These are phyloP conservation scores for Torulaspora delbrueckii DNA, from an alignment of 805 yeast species.

Conservation along the genomic window DNA sequence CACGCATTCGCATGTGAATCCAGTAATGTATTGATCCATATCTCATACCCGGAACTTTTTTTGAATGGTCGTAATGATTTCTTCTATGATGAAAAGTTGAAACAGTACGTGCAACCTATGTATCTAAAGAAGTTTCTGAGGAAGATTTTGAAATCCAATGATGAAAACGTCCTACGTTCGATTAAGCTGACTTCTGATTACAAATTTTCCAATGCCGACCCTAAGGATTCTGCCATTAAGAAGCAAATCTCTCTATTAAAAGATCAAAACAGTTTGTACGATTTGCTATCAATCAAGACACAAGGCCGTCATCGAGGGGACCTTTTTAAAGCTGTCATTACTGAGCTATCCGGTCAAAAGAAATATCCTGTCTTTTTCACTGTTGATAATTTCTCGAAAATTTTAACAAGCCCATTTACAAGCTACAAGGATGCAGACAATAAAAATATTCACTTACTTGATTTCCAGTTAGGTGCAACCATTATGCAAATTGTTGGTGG, in stretches of 20 bases:
- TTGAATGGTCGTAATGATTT: conserved; percentile 74
- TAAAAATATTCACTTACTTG: conserved; percentile 50
- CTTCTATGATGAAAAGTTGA: conserved; percentile 45
- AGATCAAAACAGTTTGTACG: conserved; percentile 38
- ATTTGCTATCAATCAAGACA: conserved; percentile 38
- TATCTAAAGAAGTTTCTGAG: conserved; percentile 54
- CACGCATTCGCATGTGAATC: conserved; percentile 36
- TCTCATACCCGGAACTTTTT: conserved; percentile 56
- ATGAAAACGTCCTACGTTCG: conserved; percentile 34
- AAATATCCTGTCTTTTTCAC: conserved; percentile 58
- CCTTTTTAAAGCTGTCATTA: conserved; percentile 50
- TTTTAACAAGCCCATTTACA: conserved; percentile 51
- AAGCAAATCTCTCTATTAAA: conserved; percentile 28
- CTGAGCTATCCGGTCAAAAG: conserved; percentile 50
- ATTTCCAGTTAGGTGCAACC: conserved; percentile 59
- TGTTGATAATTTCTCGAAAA: conserved; percentile 68
- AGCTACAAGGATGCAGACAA: conserved; percentile 56
- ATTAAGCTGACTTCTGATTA: conserved; percentile 36
- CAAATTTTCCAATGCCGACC: conserved; percentile 32
- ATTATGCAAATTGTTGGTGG: conserved; percentile 55
- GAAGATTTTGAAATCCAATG: conserved; percentile 47
- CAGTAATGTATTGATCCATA: conserved; percentile 58
- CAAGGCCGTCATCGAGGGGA: conserved; percentile 38
- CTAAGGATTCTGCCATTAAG: conserved; percentile 30
- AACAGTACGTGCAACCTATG: conserved; percentile 73